phyloP scores from a whole-genome alignment of 257 asterid genomes.

The Nicotiana otophora region DNA sequence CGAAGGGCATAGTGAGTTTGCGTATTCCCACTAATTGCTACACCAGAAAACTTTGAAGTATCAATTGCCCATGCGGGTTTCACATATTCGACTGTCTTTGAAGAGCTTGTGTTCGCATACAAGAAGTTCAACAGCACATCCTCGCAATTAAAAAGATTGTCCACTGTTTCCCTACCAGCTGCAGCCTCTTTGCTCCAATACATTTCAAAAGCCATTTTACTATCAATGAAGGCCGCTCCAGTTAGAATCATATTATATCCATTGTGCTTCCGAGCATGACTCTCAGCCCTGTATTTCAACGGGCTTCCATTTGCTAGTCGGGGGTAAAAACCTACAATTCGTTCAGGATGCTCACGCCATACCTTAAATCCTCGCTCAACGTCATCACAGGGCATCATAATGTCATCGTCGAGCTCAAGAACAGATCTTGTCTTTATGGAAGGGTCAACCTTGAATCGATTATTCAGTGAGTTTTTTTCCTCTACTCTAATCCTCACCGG shows the following conservation, averaged over 20 bases:
- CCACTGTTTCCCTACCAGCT: conserved; percentile 57
- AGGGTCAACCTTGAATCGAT: conserved; percentile 70
- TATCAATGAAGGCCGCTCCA: conserved; percentile 84
- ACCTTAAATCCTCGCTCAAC: conserved; percentile 80
- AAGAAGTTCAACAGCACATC: conserved; percentile 81
- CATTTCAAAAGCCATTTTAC: conserved; percentile 47
- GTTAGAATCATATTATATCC: conserved; percentile 93
- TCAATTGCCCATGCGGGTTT: conserved; percentile 69
- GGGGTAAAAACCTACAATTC: conserved; percentile 87
- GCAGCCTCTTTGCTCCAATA: conserved; percentile 70
- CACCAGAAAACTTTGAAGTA: conserved; percentile 74
- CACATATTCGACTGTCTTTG: conserved; percentile 59
- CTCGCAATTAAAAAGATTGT: conserved; percentile 70
- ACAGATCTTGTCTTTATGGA: conserved; percentile 66
- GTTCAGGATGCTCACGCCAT: conserved; percentile 81
- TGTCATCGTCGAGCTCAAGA: conserved; percentile 93
- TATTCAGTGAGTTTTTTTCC: conserved; percentile 70
- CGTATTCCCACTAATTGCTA: conserved; percentile 72
- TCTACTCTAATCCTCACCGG: conserved; percentile 81
- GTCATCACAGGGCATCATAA: conserved; percentile 89
- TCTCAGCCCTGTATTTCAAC: conserved; percentile 59
- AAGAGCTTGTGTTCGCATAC: conserved; percentile 68
- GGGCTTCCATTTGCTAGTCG: conserved; percentile 50
- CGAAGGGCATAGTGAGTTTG: conserved; percentile 57
- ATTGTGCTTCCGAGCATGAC: conserved; percentile 58